These are phyloP conservation scores for Blumeriella jaapii DNA, from an alignment of 2,329 filamentous ascomycete genomes.

Conservation along the genomic window DNA sequence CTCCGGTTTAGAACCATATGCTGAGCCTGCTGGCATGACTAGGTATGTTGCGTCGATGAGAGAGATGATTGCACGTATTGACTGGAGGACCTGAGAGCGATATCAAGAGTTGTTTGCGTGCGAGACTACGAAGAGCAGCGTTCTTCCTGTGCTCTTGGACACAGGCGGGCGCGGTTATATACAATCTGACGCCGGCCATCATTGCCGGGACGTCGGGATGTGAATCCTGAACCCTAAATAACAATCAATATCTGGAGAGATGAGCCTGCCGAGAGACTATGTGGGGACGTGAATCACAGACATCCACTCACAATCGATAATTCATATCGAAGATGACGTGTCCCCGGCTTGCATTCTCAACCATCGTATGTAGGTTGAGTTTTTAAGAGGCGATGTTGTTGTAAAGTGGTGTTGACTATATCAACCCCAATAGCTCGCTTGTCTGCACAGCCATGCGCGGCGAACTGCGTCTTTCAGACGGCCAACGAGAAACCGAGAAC, in stretches of 20 bases:
- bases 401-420: not conserved
- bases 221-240: not conserved
- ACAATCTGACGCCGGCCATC: no score
- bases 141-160: no score
- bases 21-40: conserved; percentile 8
- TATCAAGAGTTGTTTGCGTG: no score
- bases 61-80: not conserved
- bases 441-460: not conserved
- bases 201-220: not conserved
- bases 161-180: no score
- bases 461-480: no score
- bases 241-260: not conserved
- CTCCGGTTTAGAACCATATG: conserved; percentile 5
- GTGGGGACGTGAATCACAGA: not conserved
- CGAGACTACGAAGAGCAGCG: no score
- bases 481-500: no score
- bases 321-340: no score
- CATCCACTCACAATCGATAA: no score
- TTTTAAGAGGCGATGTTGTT: not conserved
- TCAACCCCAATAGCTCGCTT: not conserved
- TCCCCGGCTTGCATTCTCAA: no score
- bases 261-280: not conserved
- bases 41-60: not conserved
- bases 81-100: no score
- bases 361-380: not conserved